These are phyloP conservation scores for Oldenlandia corymbosa DNA, from an alignment of 257 asterid species.

Conservation along the genomic window DNA sequence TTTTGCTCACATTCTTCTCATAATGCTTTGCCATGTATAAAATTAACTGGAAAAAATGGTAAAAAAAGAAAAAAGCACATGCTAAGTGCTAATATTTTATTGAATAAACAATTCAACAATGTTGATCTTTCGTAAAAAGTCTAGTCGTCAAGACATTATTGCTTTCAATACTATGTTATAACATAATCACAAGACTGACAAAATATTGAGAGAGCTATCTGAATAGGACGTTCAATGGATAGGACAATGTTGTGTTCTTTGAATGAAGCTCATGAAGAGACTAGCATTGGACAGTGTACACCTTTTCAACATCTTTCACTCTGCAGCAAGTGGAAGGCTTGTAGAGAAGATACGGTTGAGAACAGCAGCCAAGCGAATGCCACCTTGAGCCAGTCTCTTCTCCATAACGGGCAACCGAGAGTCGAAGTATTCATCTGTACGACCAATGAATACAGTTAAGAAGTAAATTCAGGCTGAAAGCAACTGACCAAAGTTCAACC, in stretches of 20 bases:
- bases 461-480: background rate
- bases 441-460: background rate
- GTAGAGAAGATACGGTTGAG: constrained; percentile 61
- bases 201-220: background rate
- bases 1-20: too few species aligned
- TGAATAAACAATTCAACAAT: background rate
- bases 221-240: background rate
- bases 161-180: background rate
- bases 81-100: background rate
- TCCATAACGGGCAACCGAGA: constrained; percentile 83
- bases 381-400: constrained; percentile 68
- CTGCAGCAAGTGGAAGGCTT: constrained; percentile 38
- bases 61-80: too few species aligned
- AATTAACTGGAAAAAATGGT: too few species aligned
- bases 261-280: constrained; percentile 2
- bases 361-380: constrained; percentile 78
- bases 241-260: background rate
- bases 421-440: constrained; percentile 69
- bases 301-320: constrained; percentile 20
- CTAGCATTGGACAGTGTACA: background rate
- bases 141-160: background rate
- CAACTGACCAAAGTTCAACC: background rate
- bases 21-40: too few species aligned
- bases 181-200: background rate
- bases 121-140: background rate